Evolutionary conservation across 208 protist species (phyloP), one percentile per base, ranked within the genome.

Genomic region (Acanthamoeba rhysodes): DNA sequence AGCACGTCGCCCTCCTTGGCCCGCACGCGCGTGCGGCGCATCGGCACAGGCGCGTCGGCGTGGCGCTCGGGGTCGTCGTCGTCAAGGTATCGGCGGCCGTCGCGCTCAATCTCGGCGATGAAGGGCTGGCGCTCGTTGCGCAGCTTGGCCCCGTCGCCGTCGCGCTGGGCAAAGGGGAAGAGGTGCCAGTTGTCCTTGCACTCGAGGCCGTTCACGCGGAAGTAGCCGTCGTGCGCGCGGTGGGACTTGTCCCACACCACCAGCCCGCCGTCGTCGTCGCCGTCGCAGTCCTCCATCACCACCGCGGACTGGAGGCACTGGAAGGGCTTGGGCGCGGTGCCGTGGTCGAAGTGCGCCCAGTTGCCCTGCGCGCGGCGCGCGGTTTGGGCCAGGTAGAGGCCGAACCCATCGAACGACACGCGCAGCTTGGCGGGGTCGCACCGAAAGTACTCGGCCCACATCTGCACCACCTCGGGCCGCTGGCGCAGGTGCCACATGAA

Each of bases 201-300:
- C 50, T 87, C 78, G 22, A 87, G 20, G 27, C 24, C 29, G 48
- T 87, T 87, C 7, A 59, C 50, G n/a, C 50, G 37, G 48, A 87
- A 87, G 78, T 87, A 87, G 45, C 78, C 48, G 29, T 87, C 78
- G n/a, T 87, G 78, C 48, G 78, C 78, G 22, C 78, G 18, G 78
- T 87, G 78, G 50, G 41, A 57, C 78, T 87, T 87, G 78, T 87
- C 78, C 78, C 78, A 87, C 78, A 87, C 78, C 22, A 87, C 78
- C 9, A 87, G 78, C 20, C 78, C 78, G 24, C 78, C 78, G 50
- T 87, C 78, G 0, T 62, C 24, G 14, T 59, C 34, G 45, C 48
- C 45, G 45, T 50, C 78, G 78, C 78, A 87, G 78, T 87, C 78
- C 78, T 87, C 78, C 78, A 87, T 87, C 0, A 87, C 29, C 45